Conservation (phyloP, 1,139 yeast species). For the Yamadazyma aaseri region DNA sequence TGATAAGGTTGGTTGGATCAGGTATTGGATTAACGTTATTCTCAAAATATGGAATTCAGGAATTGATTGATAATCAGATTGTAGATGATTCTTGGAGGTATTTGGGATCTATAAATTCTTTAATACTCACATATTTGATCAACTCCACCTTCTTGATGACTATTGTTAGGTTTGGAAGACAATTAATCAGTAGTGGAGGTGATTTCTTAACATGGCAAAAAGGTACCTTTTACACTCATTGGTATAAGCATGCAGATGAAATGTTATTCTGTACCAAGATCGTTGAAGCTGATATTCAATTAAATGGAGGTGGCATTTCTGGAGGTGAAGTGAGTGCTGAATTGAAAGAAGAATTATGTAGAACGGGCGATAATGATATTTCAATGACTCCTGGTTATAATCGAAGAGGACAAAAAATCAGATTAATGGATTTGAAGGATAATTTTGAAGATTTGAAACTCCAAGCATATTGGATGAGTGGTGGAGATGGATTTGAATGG, state of each 20-base stretch:
- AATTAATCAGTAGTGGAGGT: constrained; percentile 49
- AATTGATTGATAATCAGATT: constrained; percentile 31
- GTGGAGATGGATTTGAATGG: constrained; percentile 78
- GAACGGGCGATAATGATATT: constrained; percentile 29
- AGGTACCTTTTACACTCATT: constrained; percentile 64
- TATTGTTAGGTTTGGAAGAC: constrained; percentile 58
- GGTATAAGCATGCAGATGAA: constrained; percentile 69
- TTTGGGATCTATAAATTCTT: constrained; percentile 54
- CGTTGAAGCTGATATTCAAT: constrained; percentile 60
- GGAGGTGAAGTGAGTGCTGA: constrained; percentile 37
- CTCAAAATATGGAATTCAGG: constrained; percentile 40
- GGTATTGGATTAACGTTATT: constrained; percentile 36
- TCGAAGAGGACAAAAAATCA: constrained; percentile 39
- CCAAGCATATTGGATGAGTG: constrained; percentile 76
- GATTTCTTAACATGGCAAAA: constrained; percentile 58
- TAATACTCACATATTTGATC: constrained; percentile 61
- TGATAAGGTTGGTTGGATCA: constrained; percentile 28
- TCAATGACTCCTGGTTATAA: constrained; percentile 34
- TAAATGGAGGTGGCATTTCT: constrained; percentile 43
- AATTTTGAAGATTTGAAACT: constrained; percentile 54
- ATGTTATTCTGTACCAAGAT: constrained; percentile 64
- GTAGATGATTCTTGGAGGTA: constrained; percentile 39
- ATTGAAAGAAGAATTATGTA: constrained; percentile 39
- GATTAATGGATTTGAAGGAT: constrained; percentile 41
- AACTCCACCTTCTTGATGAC: constrained; percentile 63